These are phyloP conservation scores for Pholiota molesta DNA, from an alignment of 768 basidiomycete species.

Conservation along the genomic window DNA sequence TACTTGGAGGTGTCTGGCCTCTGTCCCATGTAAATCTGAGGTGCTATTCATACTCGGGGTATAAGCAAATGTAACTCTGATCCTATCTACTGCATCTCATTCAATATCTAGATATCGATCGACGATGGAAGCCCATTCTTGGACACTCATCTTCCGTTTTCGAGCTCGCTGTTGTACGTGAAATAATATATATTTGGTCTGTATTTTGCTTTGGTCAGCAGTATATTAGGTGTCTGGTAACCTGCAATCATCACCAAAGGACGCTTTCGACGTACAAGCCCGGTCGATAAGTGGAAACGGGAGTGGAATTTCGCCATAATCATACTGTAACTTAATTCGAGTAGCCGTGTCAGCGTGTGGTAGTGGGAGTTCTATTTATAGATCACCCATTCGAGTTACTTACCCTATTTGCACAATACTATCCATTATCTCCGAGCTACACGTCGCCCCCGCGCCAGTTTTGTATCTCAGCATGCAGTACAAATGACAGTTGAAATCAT, in stretches of 20 bases:
- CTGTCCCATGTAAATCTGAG: neutral
- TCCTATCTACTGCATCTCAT: neutral
- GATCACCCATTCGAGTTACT: neutral
- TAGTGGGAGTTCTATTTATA: neutral
- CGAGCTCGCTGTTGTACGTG: no score
- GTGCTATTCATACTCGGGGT: neutral
- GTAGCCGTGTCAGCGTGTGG: neutral
- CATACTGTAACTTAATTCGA: neutral
- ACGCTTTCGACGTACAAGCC: neutral
- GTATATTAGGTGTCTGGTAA: no score
- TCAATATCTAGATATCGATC: neutral
- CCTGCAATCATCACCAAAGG: neutral
- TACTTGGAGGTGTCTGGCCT: neutral
- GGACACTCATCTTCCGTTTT: no score
- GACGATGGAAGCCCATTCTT: no score
- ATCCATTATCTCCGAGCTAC: neutral
- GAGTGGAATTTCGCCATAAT: neutral
- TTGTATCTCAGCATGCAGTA: neutral
- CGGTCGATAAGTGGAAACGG: neutral
- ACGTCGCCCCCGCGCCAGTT: neutral
- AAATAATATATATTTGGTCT: no score
- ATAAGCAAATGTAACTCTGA: neutral
- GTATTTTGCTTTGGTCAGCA: no score
- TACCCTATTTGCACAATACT: neutral
- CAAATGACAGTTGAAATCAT: neutral